Conservation (phyloP, 2,329 filamentous ascomycete species). For the Trichoderma endophyticum region DNA sequence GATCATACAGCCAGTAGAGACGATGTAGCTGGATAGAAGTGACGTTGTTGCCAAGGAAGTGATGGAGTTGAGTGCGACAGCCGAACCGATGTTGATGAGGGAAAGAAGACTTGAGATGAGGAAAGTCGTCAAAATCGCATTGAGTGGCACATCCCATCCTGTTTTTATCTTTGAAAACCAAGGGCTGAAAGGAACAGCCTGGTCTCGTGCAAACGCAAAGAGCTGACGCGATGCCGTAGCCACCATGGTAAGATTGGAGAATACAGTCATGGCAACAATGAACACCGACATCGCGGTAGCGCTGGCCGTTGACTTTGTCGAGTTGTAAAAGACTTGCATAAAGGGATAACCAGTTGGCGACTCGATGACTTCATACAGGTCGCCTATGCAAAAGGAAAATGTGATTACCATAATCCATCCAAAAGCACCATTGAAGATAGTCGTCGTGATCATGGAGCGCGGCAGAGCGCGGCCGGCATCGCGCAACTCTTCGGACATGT, state of each 20-base stretch:
- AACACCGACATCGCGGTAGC: slow-evolving; percentile 47
- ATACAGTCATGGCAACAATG: slow-evolving; percentile 47
- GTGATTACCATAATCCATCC: slow-evolving; percentile 57
- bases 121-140: slow-evolving; percentile 25
- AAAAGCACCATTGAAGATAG: slow-evolving; percentile 49
- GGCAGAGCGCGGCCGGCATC: slow-evolving; percentile 29
- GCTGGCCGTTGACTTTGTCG: slow-evolving; percentile 40
- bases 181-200: slow-evolving; percentile 32
- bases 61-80: slow-evolving; percentile 23
- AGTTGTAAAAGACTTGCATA: slow-evolving; percentile 55
- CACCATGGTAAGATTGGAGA: slow-evolving; percentile 51
- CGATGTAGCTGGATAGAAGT: slow-evolving; percentile 1
- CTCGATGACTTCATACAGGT: slow-evolving; percentile 43
- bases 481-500: slow-evolving; percentile 22
- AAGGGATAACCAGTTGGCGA: slow-evolving; percentile 53
- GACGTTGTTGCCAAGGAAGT: slow-evolving; percentile 1
- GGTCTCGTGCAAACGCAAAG: slow-evolving; percentile 48
- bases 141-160: neutral
- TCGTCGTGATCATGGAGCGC: slow-evolving; percentile 28
- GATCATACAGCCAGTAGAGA: slow-evolving; percentile 3
- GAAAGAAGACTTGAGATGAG: slow-evolving; percentile 31
- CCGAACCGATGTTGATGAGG: slow-evolving; percentile 34
- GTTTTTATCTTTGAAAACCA: slow-evolving; percentile 26
- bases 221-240: slow-evolving; percentile 56
- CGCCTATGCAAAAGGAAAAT: slow-evolving; percentile 51